Conservation (phyloP, 2,329 filamentous ascomycete genomes). For the Aspergillus glaucus region DNA sequence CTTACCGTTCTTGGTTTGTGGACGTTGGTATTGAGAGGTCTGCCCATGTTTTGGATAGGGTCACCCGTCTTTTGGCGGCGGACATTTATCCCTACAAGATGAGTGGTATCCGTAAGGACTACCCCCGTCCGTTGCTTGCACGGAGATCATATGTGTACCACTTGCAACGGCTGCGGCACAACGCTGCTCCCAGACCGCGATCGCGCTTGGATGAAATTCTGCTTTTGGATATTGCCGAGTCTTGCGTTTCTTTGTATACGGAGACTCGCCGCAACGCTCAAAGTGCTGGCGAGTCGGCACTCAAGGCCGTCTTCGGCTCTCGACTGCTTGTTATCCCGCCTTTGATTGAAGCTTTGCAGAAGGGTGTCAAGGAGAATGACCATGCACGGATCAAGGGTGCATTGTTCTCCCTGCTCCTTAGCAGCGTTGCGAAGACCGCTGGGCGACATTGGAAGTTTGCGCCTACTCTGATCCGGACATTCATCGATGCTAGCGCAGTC, state of each 20-base stretch:
- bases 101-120: slow-evolving; percentile 83
- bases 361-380: slow-evolving; percentile 71
- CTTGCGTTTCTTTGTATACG: slow-evolving; percentile 84
- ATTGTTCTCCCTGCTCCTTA: slow-evolving; percentile 84
- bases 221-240: slow-evolving; percentile 80
- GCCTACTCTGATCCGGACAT: slow-evolving; percentile 79
- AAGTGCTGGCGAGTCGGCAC: slow-evolving; percentile 81
- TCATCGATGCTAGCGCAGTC: slow-evolving; percentile 80
- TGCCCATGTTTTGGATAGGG: slow-evolving; percentile 83
- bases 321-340: slow-evolving; percentile 83
- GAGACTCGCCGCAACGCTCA: slow-evolving; percentile 95
- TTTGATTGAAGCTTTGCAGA: slow-evolving; percentile 71
- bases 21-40: slow-evolving; percentile 95
- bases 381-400: slow-evolving; percentile 91
- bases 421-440: slow-evolving; percentile 79
- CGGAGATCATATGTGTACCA: slow-evolving; percentile 93
- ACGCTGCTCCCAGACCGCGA: slow-evolving; percentile 78
- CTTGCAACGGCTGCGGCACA: slow-evolving; percentile 87
- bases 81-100: slow-evolving; percentile 93
- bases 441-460: slow-evolving; percentile 92
- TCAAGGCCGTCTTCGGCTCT: slow-evolving; percentile 84
- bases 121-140: slow-evolving; percentile 85
- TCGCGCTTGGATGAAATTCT: slow-evolving; percentile 83
- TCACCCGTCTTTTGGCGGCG: slow-evolving; percentile 74
- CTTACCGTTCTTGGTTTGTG: slow-evolving; percentile 93